Conservation (phyloP, 805 yeast species). For the Metschnikowia sp. region DNA sequence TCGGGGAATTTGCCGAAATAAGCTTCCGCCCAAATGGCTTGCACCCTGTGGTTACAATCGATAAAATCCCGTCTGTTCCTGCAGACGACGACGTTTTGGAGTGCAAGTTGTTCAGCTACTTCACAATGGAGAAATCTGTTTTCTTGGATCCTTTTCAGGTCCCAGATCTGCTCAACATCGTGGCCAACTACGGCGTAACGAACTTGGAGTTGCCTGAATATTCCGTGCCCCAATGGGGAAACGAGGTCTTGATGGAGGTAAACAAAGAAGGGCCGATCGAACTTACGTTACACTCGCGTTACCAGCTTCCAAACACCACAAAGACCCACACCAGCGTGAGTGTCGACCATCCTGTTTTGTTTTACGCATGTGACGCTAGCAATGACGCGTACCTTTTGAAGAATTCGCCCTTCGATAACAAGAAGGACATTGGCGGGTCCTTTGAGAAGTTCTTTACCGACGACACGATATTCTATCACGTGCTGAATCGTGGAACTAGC, state of each 20-base stretch:
- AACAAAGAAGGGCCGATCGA: conserved; percentile 13
- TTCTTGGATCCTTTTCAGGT: conserved; percentile 40
- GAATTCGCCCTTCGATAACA: conserved; percentile 37
- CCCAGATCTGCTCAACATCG: conserved; percentile 21
- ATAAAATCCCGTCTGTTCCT: conserved; percentile 16
- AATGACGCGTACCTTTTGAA: conserved; percentile 26
- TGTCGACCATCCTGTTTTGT: conserved; percentile 27
- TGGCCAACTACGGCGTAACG: conserved; percentile 29
- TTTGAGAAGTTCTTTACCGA: conserved; percentile 37
- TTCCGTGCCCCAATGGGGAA: conserved; percentile 37
- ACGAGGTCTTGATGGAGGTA: conserved; percentile 33
- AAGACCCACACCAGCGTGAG: conserved; percentile 11
- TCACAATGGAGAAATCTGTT: conserved; percentile 28
- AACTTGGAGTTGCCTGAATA: conserved; percentile 43
- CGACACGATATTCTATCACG: conserved; percentile 39
- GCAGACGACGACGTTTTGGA: conserved; percentile 21
- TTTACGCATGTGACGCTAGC: conserved; percentile 36
- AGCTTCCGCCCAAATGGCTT: conserved; percentile 25
- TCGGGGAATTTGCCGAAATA: background rate
- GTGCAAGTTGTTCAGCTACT: conserved; percentile 34
- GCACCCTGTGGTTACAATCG: conserved; percentile 32
- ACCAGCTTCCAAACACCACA: conserved; percentile 29
- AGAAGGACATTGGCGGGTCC: conserved; percentile 27
- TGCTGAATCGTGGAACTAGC: conserved; percentile 8
- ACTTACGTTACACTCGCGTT: conserved; percentile 38